Conservation (phyloP, 2,329 filamentous ascomycete species). For the Talaromyces islandicus region DNA sequence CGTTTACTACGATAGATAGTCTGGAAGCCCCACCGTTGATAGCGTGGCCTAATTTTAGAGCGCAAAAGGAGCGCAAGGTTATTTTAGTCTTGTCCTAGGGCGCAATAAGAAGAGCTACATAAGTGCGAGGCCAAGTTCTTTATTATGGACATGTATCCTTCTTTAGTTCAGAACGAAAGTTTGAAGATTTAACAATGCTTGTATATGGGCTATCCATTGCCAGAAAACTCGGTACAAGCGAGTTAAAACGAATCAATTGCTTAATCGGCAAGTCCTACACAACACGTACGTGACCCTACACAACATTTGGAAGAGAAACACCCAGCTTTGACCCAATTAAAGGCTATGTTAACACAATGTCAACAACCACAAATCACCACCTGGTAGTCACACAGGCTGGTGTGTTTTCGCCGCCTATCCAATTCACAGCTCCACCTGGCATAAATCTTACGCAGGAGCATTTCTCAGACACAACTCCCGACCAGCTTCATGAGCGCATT, state of each 20-base stretch:
- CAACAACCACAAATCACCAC: conserved; percentile 25
- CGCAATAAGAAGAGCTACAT: not conserved
- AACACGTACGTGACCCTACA: not conserved
- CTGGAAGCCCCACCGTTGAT: not conserved
- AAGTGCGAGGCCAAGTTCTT: not conserved
- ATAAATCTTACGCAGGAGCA: conserved; percentile 27
- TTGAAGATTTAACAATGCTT: not conserved
- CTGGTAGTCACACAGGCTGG: conserved; percentile 45
- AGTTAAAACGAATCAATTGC: not conserved
- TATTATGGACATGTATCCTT: not conserved
- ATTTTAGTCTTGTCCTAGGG: not conserved
- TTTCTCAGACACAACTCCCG: conserved; percentile 29
- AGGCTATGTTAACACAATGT: not conserved
- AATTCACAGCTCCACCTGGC: conserved; percentile 39
- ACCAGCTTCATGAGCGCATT: conserved; percentile 37
- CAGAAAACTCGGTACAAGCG: not conserved
- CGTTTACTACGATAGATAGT: not conserved
- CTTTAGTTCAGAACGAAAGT: not conserved
- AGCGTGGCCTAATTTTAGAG: not conserved
- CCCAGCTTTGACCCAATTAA: not conserved
- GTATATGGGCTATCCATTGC: not conserved
- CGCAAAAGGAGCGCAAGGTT: not conserved
- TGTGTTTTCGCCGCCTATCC: conserved; percentile 33
- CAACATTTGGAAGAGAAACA: not conserved
- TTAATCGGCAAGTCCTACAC: not conserved